These are phyloP conservation scores for Hygrophila difformis DNA, from an alignment of 257 asterid species.

Conservation along the genomic window DNA sequence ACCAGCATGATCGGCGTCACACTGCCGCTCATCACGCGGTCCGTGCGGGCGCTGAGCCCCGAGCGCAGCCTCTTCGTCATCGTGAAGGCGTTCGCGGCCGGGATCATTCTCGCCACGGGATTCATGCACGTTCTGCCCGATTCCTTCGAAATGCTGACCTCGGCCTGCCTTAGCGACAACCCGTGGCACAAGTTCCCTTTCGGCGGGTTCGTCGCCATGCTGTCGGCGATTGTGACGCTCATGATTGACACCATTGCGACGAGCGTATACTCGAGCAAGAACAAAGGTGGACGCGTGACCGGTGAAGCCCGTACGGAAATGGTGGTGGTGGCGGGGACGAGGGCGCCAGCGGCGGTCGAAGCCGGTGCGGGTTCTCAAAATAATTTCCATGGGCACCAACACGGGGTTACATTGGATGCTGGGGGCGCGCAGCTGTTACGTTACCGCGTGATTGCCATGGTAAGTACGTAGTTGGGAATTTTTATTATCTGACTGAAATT, in stretches of 20 bases:
- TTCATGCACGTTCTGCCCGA: constrained; percentile 37
- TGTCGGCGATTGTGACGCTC: constrained; percentile 28
- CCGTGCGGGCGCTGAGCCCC: constrained; percentile 25
- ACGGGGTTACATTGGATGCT: constrained; percentile 22
- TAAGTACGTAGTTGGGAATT: too few relatives aligned
- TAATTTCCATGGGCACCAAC: constrained; percentile 29
- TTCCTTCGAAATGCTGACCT: constrained; percentile 24
- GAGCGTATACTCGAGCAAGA: constrained; percentile 32
- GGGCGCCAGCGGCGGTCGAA: too few relatives aligned
- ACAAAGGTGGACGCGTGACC: constrained; percentile 10
- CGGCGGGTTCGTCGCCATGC: constrained; percentile 37
- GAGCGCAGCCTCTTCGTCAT: constrained; percentile 29
- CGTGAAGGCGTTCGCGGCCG: constrained; percentile 45
- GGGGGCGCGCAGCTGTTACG: constrained; percentile 38
- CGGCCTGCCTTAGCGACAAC: constrained; percentile 20
- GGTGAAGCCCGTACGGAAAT: background rate
- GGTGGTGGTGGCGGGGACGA: background rate
- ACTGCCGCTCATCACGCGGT: constrained; percentile 33
- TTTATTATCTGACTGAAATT: too few relatives aligned
- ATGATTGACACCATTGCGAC: constrained; percentile 35
- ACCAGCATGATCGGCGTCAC: constrained; percentile 57
- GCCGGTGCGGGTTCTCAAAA: background rate
- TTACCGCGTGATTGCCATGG: constrained; percentile 54
- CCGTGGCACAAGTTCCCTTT: constrained; percentile 47
- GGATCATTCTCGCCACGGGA: constrained; percentile 43